Evolutionary conservation across 306 rosid species (phyloP).

Genomic region (Begonia fuchsioides): DNA sequence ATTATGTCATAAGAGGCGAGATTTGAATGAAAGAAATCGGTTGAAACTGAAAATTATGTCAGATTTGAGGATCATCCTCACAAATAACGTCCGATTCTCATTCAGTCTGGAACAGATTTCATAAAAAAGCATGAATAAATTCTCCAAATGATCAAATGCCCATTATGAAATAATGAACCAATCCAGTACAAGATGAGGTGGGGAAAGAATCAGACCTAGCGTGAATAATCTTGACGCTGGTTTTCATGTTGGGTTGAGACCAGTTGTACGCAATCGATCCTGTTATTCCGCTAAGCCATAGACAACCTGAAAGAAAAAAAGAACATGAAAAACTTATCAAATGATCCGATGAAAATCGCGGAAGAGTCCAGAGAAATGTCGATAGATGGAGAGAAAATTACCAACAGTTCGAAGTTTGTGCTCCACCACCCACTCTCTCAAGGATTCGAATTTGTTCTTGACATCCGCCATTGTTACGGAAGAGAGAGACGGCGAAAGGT

Average conservation of each 20-base stretch:
- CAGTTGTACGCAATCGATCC: slow-evolving; percentile 91
- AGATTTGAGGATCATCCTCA: no score
- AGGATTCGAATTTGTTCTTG: slow-evolving; percentile 40
- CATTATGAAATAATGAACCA: background rate
- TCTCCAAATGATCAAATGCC: no score
- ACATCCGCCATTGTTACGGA: slow-evolving; percentile 47
- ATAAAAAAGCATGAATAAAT: no score
- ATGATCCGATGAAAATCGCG: background rate
- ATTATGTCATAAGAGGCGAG: no score
- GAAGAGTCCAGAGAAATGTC: background rate
- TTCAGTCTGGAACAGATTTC: no score
- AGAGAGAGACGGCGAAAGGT: slow-evolving; percentile 5
- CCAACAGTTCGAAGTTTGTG: slow-evolving; percentile 95
- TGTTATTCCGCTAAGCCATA: slow-evolving; percentile 80
- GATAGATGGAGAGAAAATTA: slow-evolving; percentile 10
- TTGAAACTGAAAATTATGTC: no score
- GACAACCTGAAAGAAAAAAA: slow-evolving; percentile 27
- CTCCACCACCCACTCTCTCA: slow-evolving; percentile 66
- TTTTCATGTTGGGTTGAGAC: slow-evolving; percentile 92
- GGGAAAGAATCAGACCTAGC: slow-evolving; percentile 46
- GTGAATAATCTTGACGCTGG: slow-evolving; percentile 87
- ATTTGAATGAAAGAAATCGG: no score
- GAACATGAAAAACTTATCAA: background rate
- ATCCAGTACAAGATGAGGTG: background rate
- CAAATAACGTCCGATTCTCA: no score